phyloP scores from a whole-genome alignment of 192 early-diverging fungal species.

The Rhizoclosmatium sp. region DNA sequence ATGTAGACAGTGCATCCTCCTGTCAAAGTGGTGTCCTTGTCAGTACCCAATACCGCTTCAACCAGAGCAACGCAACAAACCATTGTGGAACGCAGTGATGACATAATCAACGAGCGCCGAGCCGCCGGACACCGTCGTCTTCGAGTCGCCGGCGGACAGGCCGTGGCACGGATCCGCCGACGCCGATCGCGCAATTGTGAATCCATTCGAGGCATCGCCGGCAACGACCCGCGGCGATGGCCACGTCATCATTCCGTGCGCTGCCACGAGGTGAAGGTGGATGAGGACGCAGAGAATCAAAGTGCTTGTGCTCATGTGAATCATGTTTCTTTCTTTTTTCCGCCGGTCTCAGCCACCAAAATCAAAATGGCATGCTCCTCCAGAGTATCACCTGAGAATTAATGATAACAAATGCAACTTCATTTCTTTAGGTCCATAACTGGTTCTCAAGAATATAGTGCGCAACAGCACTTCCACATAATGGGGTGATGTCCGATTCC shows the following conservation, averaged over 20 bases:
- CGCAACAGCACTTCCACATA: too few relatives aligned
- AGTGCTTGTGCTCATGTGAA: too few relatives aligned
- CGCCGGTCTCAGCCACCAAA: too few relatives aligned
- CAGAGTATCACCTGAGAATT: too few relatives aligned
- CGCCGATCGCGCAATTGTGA: not conserved
- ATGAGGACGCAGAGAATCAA: too few relatives aligned
- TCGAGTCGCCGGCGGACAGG: not conserved
- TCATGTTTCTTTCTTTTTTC: too few relatives aligned
- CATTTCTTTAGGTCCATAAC: too few relatives aligned
- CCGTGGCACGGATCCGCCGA: not conserved
- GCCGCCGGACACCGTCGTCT: not conserved
- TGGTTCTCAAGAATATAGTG: too few relatives aligned
- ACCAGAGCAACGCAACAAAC: not conserved
- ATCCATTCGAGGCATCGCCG: slow-evolving; percentile 15
- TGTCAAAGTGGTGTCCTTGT: not conserved
- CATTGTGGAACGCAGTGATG: slow-evolving; percentile 6
- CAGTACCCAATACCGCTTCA: not conserved
- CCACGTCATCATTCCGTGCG: slow-evolving; percentile 1
- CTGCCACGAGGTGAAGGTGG: not conserved
- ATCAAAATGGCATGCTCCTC: too few relatives aligned
- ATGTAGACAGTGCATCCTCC: slow-evolving; percentile 9
- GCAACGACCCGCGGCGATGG: slow-evolving; percentile 1
- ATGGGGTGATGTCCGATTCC: too few relatives aligned
- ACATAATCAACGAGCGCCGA: not conserved
- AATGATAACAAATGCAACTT: too few relatives aligned